Evolutionary conservation across 1,284 basidiomycete species (phyloP).

Genomic region (Kwoniella shivajii): DNA sequence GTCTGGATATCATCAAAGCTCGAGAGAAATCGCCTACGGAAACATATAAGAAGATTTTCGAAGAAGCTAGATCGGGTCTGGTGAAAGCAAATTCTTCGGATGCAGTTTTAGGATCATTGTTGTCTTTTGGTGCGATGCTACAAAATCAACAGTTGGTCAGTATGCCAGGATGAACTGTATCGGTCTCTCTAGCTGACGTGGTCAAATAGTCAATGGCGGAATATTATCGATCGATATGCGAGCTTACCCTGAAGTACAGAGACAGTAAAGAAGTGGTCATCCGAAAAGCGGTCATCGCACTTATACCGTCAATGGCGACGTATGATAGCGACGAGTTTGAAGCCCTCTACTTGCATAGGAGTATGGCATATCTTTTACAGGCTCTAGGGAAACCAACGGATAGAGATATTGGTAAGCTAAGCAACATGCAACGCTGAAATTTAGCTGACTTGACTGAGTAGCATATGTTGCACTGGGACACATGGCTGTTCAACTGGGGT

Average conservation of each 20-base stretch:
- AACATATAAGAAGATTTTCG: slow-evolving; percentile 75
- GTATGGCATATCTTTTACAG: slow-evolving; percentile 85
- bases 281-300: slow-evolving; percentile 87
- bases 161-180: slow-evolving; percentile 20
- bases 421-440: slow-evolving; percentile 28
- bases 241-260: slow-evolving; percentile 85
- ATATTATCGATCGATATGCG: slow-evolving; percentile 83
- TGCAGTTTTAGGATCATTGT: slow-evolving; percentile 85
- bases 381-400: slow-evolving; percentile 89
- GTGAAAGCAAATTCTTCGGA: slow-evolving; percentile 73
- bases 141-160: slow-evolving; percentile 92
- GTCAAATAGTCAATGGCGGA: slow-evolving; percentile 84
- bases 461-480: slow-evolving; percentile 97
- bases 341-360: slow-evolving; percentile 82
- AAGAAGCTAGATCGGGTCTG: slow-evolving; percentile 85
- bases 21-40: slow-evolving; percentile 53
- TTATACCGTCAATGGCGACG: slow-evolving; percentile 90
- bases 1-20: slow-evolving; percentile 76
- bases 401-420: slow-evolving; percentile 73
- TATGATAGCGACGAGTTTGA: slow-evolving; percentile 92
- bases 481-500: slow-evolving; percentile 85
- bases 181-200: slow-evolving; percentile 5
- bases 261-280: slow-evolving; percentile 84
- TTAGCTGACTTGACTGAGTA: slow-evolving; percentile 45
- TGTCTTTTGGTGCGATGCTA: slow-evolving; percentile 89